phyloP scores from a whole-genome alignment of 2,329 filamentous ascomycete species.

The Cadophora gregata region DNA sequence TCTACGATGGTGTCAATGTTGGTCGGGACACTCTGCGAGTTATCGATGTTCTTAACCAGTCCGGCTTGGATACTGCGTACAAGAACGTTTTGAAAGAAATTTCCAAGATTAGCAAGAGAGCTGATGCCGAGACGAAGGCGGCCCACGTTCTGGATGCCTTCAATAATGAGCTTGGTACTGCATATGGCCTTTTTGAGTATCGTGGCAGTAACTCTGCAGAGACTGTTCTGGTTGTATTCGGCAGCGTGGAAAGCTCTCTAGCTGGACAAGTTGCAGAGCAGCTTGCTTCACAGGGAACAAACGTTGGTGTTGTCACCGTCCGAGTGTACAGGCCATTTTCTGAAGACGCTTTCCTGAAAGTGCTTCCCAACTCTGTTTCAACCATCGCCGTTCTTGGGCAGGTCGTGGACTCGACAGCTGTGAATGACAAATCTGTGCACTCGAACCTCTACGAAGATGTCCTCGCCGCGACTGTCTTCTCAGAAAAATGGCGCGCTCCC shows the following conservation, averaged over 20 bases:
- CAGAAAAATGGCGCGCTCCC: constrained; percentile 65
- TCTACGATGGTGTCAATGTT: constrained; percentile 85
- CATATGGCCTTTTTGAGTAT: constrained; percentile 95
- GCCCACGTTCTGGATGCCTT: constrained; percentile 73
- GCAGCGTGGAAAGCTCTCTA: constrained; percentile 87
- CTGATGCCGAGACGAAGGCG: constrained; percentile 75
- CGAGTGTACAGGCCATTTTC: constrained; percentile 94
- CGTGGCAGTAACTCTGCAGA: constrained; percentile 81
- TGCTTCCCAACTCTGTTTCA: constrained; percentile 76
- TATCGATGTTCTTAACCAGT: constrained; percentile 79
- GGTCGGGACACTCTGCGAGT: constrained; percentile 83
- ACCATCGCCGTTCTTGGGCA: constrained; percentile 88
- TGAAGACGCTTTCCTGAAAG: constrained; percentile 89
- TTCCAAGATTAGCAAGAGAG: constrained; percentile 69
- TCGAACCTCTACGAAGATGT: constrained; percentile 95
- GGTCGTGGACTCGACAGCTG: constrained; percentile 74
- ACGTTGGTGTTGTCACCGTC: constrained; percentile 88
- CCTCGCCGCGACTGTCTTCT: constrained; percentile 82
- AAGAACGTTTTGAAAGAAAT: constrained; percentile 67
- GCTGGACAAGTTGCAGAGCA: constrained; percentile 79
- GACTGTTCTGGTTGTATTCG: constrained; percentile 88
- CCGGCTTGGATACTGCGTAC: constrained; percentile 72
- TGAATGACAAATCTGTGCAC: constrained; percentile 76
- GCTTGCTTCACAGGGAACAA: constrained; percentile 74
- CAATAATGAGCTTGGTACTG: constrained; percentile 91